Conservation (phyloP, 495 filamentous ascomycete genomes). For the Aspergillus diversus region DNA sequence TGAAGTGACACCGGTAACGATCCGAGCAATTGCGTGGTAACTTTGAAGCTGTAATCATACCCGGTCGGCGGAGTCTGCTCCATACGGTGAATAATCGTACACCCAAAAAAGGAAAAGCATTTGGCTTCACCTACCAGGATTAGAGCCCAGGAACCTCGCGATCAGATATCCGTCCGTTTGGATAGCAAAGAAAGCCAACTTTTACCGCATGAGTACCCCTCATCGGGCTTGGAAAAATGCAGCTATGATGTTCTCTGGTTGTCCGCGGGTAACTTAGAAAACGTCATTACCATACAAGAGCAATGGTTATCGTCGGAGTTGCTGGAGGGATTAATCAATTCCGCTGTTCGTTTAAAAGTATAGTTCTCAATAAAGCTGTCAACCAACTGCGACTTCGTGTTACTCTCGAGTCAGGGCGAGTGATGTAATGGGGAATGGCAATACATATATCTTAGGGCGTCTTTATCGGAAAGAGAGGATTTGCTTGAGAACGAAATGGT, state of each 20-base stretch:
- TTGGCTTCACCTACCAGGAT: slow-evolving; percentile 4
- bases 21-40: too few species aligned
- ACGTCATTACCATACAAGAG: slow-evolving; percentile 1
- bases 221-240: background rate
- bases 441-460: background rate
- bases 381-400: too few species aligned
- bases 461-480: too few species aligned
- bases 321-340: background rate
- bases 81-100: slow-evolving; percentile 21
- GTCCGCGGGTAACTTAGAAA: slow-evolving; percentile 26
- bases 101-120: slow-evolving; percentile 10
- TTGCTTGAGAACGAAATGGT: too few species aligned
- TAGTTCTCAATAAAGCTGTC: too few species aligned
- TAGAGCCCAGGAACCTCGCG: background rate
- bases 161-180: background rate
- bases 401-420: background rate
- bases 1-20: too few species aligned
- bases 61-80: slow-evolving; percentile 14
- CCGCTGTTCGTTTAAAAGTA: background rate
- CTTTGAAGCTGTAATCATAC: background rate
- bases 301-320: slow-evolving; percentile 18
- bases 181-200: background rate
- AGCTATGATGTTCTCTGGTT: background rate
- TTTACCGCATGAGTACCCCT: background rate
- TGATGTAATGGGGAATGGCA: background rate